These are phyloP conservation scores for Acer yangbiense DNA, from an alignment of 345 rosid genomes.

Conservation along the genomic window DNA sequence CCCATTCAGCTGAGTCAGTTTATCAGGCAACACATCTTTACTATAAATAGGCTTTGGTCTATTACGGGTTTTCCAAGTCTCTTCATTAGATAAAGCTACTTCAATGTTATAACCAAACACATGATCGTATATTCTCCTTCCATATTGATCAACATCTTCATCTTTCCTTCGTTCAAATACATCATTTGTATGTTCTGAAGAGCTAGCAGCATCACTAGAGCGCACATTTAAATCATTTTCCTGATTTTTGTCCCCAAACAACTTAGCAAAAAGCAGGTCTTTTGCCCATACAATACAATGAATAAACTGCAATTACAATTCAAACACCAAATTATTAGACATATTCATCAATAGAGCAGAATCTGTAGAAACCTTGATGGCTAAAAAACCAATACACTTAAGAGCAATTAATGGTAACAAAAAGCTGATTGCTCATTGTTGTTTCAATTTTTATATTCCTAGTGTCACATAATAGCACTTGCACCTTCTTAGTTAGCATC, in stretches of 20 bases:
- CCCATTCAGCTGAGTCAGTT: conserved; percentile 62
- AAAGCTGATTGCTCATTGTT: not conserved
- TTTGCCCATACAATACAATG: conserved; percentile 99
- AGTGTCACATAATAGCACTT: not conserved
- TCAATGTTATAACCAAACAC: conserved; percentile 96
- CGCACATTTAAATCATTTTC: conserved; percentile 96
- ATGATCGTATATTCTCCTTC: conserved; percentile 94
- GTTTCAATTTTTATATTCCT: not conserved
- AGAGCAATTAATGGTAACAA: not conserved
- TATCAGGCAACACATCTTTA: conserved; percentile 61
- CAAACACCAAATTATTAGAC: not conserved
- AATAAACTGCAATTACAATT: conserved; percentile 70
- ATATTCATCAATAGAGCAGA: not conserved
- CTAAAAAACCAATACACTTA: not conserved
- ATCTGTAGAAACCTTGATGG: not conserved
- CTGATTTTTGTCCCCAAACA: conserved; percentile 95
- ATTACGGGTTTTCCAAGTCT: conserved; percentile 89
- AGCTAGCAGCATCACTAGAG: conserved; percentile 61
- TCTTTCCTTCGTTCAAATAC: conserved; percentile 67
- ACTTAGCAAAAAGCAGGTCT: conserved; percentile 92
- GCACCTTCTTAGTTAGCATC: not conserved
- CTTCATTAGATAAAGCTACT: conserved; percentile 88
- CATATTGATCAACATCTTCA: conserved; percentile 82
- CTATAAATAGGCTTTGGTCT: conserved; percentile 82
- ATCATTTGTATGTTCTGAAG: conserved; percentile 69